Evolutionary conservation across 345 rosid genomes (phyloP).

Genomic region (Citrus hindsii): DNA sequence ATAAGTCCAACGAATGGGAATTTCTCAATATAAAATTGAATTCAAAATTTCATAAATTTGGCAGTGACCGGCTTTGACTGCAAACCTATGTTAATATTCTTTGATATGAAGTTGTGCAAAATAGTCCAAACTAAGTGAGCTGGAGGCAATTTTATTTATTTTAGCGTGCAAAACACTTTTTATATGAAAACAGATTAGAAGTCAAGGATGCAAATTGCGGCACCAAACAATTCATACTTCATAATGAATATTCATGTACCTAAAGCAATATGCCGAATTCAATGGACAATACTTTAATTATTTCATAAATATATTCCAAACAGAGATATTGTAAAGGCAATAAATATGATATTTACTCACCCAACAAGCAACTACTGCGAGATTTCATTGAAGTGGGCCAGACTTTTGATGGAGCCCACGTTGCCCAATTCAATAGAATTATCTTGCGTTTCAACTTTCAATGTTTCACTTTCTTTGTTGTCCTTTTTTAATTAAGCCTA

Average conservation of each 20-base stretch:
- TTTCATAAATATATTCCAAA: not conserved
- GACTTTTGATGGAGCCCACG: not conserved
- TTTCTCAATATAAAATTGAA: too few species aligned
- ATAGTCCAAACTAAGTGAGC: not conserved
- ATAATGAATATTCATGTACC: not conserved
- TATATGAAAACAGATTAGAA: not conserved
- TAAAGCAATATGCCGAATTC: not conserved
- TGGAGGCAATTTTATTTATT: not conserved
- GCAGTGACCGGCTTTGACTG: not conserved
- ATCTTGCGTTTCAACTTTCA: constrained; percentile 11
- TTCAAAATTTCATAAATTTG: not conserved
- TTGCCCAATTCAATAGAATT: not conserved
- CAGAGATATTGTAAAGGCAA: not conserved
- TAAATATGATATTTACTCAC: not conserved
- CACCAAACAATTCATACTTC: constrained; percentile 8
- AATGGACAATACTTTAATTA: not conserved
- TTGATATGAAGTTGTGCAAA: not conserved
- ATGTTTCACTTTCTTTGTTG: not conserved
- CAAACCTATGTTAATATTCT: not conserved
- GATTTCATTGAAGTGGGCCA: not conserved
- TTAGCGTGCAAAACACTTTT: not conserved
- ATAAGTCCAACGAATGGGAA: not conserved
- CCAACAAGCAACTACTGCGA: not conserved
- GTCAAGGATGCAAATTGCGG: not conserved
- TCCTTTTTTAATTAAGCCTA: not conserved